Percentiles rank a stretch among this genome's conserved stretches.
phyloP scores from a whole-genome alignment of 192 early-diverging fungal species.

The Podila epicladia region DNA sequence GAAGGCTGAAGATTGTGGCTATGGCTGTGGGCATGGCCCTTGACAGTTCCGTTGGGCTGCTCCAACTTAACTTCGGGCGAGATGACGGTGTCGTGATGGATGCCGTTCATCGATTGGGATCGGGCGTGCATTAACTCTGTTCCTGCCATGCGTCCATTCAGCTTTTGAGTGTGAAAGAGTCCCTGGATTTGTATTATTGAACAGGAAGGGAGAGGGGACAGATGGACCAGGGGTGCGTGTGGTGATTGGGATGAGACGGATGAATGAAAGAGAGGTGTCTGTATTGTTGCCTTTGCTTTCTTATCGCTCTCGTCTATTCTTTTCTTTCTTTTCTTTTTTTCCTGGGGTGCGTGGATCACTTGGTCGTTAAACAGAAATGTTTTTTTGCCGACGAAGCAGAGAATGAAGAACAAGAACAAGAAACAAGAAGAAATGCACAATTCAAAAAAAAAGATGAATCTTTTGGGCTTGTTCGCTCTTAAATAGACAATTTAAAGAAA shows the following conservation, averaged over 20 bases:
- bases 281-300: background rate
- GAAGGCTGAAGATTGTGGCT: background rate
- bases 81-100: background rate
- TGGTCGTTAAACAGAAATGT: background rate
- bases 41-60: background rate
- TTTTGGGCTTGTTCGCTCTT: too few species aligned
- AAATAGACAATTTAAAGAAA: too few species aligned
- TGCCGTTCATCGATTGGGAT: slow-evolving; percentile 1
- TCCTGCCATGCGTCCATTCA: slow-evolving; percentile 5
- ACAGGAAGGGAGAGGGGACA: background rate
- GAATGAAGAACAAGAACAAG: background rate
- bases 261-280: background rate
- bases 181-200: background rate
- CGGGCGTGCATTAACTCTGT: slow-evolving; percentile 1
- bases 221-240: background rate
- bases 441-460: too few species aligned
- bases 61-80: background rate
- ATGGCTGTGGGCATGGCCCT: background rate
- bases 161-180: background rate
- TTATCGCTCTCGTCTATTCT: background rate
- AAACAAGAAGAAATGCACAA: background rate
- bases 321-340: background rate
- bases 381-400: background rate
- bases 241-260: background rate
- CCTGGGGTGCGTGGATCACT: background rate